These are phyloP conservation scores for Amyloporia xantha DNA, from an alignment of 768 basidiomycete species.

Conservation along the genomic window DNA sequence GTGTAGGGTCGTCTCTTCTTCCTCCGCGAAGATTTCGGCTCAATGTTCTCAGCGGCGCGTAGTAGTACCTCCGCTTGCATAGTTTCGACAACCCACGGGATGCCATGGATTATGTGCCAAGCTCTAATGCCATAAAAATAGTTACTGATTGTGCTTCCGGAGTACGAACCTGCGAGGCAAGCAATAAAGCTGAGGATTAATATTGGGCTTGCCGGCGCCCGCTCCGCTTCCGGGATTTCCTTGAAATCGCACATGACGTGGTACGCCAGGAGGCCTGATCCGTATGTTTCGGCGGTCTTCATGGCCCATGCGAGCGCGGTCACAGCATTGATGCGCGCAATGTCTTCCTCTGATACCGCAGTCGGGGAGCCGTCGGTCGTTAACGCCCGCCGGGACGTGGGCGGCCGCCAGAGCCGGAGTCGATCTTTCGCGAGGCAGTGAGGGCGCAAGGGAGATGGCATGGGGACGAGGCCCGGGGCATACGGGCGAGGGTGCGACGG, in stretches of 20 bases:
- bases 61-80: constrained; percentile 24
- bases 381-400: too few relatives aligned
- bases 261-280: constrained; percentile 29
- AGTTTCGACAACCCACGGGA: constrained; percentile 24
- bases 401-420: too few relatives aligned
- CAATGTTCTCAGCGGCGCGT: constrained; percentile 21
- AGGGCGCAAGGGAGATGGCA: too few relatives aligned
- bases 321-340: too few relatives aligned
- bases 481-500: too few relatives aligned
- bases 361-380: too few relatives aligned
- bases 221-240: constrained; percentile 24
- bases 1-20: constrained; percentile 28
- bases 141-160: too few relatives aligned
- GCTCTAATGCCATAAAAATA: constrained; percentile 33
- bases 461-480: too few relatives aligned
- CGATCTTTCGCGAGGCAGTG: too few relatives aligned
- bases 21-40: constrained; percentile 26
- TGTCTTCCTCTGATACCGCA: too few relatives aligned
- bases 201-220: constrained; percentile 21
- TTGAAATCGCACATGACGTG: too few relatives aligned
- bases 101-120: constrained; percentile 41
- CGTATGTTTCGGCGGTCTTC: constrained; percentile 30
- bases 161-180: constrained; percentile 18
- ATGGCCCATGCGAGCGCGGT: too few relatives aligned
- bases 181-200: constrained; percentile 22